Base-by-base conservation (phyloP, 768 basidiomycete genomes). In the Naganishia vishniacii region DNA sequence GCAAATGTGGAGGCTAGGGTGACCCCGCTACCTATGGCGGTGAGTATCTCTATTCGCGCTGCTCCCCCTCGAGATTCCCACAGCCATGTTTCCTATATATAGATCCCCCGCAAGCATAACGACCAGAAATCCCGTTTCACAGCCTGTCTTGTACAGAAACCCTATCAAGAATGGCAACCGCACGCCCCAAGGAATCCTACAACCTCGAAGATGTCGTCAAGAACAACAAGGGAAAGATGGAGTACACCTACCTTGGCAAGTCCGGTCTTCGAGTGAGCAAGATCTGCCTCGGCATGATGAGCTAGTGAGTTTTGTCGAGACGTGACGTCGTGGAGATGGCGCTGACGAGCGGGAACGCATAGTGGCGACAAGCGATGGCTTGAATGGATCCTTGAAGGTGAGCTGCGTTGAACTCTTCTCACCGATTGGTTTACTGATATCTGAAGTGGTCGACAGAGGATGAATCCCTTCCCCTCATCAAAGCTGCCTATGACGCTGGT, bases 401-500 rank as follows among this genome's bases (percentile, higher is more conserved):
- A 7, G 49, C 18, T 26, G 9, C 20, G 32, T 29, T 40, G 20
- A 32, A 48, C 8, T n/a, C 23, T 28, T 16, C 32, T 20, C 13
- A 13, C 61, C 40, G 31, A 41, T 3, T 45, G 7, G 2, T 61
- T 47, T 4, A 8, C 7, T 11, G 16, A 31, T 61, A 15, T 29
- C 46, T n/a, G 56, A 25, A 7, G 11, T 26, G 13, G 26, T 26
- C 13, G 7, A 13, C 25, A 63, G 49, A 64, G 56, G 68, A 71
- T 20, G 70, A 71, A 31, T 65, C 68, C 4, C 44, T 72, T 26
- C 65, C 61, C 63, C 48, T 64, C 25, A 59, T 53, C 59, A 59
- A 72, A 67, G 62, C 67, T 18, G 74, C 74, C 1, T 73, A 71
- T 58, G 73, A 73, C 32, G 59, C 59, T 28, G 74, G 73, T 37